These are phyloP conservation scores for Lepidium aucheri DNA, from an alignment of 345 rosid genomes.

Conservation along the genomic window DNA sequence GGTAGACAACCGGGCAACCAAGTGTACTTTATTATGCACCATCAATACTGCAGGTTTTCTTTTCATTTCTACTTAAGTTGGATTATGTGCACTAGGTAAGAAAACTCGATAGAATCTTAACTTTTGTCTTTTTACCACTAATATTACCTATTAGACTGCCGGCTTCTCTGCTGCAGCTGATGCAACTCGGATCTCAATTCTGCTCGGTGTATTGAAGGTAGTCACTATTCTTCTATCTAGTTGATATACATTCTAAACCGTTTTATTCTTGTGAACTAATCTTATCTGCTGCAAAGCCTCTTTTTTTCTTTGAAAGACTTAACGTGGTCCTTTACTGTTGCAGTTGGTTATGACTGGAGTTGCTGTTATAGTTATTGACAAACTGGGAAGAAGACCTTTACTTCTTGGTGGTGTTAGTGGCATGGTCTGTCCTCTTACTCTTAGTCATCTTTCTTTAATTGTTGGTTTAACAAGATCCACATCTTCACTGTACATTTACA, in stretches of 20 bases:
- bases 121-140: slow-evolving; percentile 3
- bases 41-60: slow-evolving; percentile 68
- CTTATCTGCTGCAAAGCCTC: neutral
- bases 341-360: slow-evolving; percentile 90
- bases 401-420: slow-evolving; percentile 92
- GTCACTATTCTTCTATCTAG: neutral
- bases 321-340: slow-evolving; percentile 8
- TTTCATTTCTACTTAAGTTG: neutral
- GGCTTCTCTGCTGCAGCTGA: slow-evolving; percentile 94
- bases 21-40: slow-evolving; percentile 97
- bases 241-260: neutral
- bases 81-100: neutral
- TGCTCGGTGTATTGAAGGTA: slow-evolving; percentile 87
- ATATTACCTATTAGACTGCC: slow-evolving; percentile 57
- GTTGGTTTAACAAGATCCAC: neutral
- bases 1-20: slow-evolving; percentile 96
- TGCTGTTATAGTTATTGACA: slow-evolving; percentile 81
- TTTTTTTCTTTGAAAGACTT: neutral
- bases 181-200: slow-evolving; percentile 92
- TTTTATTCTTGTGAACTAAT: neutral
- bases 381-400: slow-evolving; percentile 91
- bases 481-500: neutral
- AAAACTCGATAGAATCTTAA: neutral
- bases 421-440: slow-evolving; percentile 42
- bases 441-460: neutral